A percentile compares a stretch with the other conserved stretches of the same genome.
Conservation (phyloP, 2,329 filamentous ascomycete genomes). For the Diaporthe vexans region DNA sequence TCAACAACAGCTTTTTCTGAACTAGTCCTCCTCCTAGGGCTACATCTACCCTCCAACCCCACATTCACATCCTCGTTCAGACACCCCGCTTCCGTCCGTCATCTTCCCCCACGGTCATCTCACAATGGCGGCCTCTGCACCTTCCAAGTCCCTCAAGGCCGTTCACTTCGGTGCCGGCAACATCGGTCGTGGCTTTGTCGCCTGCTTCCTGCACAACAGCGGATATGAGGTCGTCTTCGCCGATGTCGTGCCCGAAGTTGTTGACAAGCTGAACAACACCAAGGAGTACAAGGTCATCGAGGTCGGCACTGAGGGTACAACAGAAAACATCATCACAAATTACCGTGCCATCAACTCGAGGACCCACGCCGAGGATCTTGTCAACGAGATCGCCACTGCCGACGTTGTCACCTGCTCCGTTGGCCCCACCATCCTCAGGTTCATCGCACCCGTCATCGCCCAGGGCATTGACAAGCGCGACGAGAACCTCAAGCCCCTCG, state of each 20-base stretch:
- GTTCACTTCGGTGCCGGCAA: conserved; percentile 91
- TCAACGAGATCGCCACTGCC: conserved; percentile 88
- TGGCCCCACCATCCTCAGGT: conserved; percentile 94
- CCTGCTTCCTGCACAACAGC: conserved; percentile 93
- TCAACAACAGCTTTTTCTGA: conserved; percentile 6
- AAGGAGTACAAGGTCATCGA: conserved; percentile 92
- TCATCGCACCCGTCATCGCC: conserved; percentile 95
- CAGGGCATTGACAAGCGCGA: conserved; percentile 89
- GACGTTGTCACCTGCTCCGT: conserved; percentile 97
- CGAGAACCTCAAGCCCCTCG: conserved; percentile 74
- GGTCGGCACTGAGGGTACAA: conserved; percentile 87
- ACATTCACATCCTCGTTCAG: not conserved
- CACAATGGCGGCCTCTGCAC: conserved; percentile 55
- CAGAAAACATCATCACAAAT: conserved; percentile 87
- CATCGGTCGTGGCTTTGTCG: conserved; percentile 89
- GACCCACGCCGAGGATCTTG: conserved; percentile 82
- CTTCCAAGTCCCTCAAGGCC: conserved; percentile 70
- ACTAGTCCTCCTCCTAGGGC: not conserved
- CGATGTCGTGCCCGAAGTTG: conserved; percentile 89
- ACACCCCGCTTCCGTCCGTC: not conserved
- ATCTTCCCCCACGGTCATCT: not conserved
- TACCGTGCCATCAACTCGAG: conserved; percentile 98
- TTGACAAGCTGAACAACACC: conserved; percentile 81
- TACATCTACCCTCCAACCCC: conserved; percentile 7
- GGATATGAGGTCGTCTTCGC: conserved; percentile 97